A percentile compares a stretch with the other conserved stretches of the same genome.
phyloP scores from a whole-genome alignment of 441 rosid genomes.

The Syzygium syzygioides region DNA sequence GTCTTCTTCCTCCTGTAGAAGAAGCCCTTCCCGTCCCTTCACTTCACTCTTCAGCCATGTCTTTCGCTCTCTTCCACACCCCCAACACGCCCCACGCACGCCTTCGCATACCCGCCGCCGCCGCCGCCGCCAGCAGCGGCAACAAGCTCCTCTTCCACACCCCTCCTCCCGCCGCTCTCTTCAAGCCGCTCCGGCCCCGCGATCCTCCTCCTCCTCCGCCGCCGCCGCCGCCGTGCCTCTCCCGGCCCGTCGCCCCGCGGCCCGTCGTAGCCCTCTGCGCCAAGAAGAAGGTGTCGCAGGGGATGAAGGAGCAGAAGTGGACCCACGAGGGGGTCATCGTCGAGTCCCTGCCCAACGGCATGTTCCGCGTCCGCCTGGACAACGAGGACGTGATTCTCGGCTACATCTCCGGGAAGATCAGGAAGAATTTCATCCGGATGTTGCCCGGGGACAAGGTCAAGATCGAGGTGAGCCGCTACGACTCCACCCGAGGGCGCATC shows the following conservation, averaged over 20 bases:
- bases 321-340: constrained; percentile 59
- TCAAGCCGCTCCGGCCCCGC: not conserved
- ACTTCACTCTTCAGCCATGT: not conserved
- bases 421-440: constrained; percentile 73
- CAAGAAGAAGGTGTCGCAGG: constrained; percentile 9
- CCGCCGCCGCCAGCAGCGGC: not conserved
- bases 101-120: not conserved
- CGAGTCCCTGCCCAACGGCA: constrained; percentile 81
- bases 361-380: constrained; percentile 77
- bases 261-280: not conserved
- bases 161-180: not conserved
- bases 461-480: constrained; percentile 81
- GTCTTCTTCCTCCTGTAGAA: not conserved
- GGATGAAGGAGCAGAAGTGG: constrained; percentile 20
- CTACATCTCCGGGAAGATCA: constrained; percentile 76
- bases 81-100: not conserved
- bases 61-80: not conserved
- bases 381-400: constrained; percentile 69
- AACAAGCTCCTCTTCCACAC: not conserved
- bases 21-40: not conserved
- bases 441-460: constrained; percentile 83
- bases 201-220: not conserved
- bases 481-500: constrained; percentile 75
- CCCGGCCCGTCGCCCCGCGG: not conserved
- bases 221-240: not conserved